phyloP scores from a whole-genome alignment of 495 filamentous ascomycete genomes.

The Hypomontagnella submonticulosa region DNA sequence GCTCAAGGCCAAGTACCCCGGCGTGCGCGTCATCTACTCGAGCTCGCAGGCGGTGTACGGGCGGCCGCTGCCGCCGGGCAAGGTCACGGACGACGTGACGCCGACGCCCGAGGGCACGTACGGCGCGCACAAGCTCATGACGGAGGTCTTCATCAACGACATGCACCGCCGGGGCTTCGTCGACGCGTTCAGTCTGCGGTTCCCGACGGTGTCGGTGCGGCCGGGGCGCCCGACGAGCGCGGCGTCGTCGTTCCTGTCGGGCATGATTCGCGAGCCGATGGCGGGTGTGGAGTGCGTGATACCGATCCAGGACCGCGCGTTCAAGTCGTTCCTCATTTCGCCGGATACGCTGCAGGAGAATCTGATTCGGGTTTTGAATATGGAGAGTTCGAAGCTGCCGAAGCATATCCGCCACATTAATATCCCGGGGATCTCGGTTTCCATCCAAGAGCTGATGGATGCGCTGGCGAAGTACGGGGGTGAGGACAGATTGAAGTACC shows the following conservation, averaged over 20 bases:
- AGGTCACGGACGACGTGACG: constrained; percentile 58
- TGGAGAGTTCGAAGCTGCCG: constrained; percentile 66
- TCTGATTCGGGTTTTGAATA: constrained; percentile 68
- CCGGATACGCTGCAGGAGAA: constrained; percentile 77
- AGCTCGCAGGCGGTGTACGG: constrained; percentile 57
- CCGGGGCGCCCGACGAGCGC: constrained; percentile 81
- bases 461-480: constrained; percentile 76
- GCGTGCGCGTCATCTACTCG: constrained; percentile 73
- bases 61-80: constrained; percentile 46
- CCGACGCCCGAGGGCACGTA: constrained; percentile 78
- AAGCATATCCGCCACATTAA: constrained; percentile 71
- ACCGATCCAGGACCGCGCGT: constrained; percentile 66
- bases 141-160: constrained; percentile 79
- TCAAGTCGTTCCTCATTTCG: constrained; percentile 74
- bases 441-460: constrained; percentile 78
- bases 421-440: constrained; percentile 77
- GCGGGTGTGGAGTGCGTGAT: constrained; percentile 72
- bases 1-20: constrained; percentile 66
- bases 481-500: constrained; percentile 69
- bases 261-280: constrained; percentile 67
- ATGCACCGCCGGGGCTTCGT: constrained; percentile 76
- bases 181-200: constrained; percentile 72
- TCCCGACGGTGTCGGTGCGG: constrained; percentile 80
- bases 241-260: constrained; percentile 77
- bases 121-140: constrained; percentile 81